Evolutionary conservation across 768 basidiomycete species (phyloP).

Genomic region (Rhodotorula diobovata): DNA sequence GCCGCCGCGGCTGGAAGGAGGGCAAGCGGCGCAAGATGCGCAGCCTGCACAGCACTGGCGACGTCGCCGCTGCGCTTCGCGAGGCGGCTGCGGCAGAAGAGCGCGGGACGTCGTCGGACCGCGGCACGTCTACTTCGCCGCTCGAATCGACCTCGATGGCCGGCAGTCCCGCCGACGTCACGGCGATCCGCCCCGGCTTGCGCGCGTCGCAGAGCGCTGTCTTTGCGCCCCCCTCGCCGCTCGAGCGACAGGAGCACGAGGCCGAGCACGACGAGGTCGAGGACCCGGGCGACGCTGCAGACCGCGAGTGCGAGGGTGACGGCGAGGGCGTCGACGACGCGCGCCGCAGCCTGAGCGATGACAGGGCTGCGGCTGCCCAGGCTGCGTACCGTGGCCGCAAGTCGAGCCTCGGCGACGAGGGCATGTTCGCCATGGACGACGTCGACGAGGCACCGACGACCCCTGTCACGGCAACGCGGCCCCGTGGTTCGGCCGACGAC

Average conservation of each 20-base stretch:
- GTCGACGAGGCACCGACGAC: conserved; percentile 11
- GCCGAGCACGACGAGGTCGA: background rate
- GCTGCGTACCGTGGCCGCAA: background rate
- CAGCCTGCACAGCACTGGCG: conserved; percentile 10
- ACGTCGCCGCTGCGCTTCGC: background rate
- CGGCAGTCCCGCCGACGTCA: background rate
- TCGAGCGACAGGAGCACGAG: background rate
- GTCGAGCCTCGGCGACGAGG: conserved; percentile 6
- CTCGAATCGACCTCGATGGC: background rate
- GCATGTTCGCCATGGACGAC: conserved; percentile 40
- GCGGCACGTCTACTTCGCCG: background rate
- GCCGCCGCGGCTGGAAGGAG: conserved; percentile 48
- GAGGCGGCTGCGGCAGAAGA: background rate
- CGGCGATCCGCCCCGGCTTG: conserved; percentile 6
- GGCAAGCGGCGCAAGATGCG: conserved; percentile 21
- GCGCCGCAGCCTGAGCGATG: conserved; percentile 3
- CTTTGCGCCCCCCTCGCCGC: background rate
- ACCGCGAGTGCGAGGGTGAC: background rate
- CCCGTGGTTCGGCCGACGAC: background rate
- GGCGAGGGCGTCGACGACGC: background rate
- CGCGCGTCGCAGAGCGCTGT: conserved; percentile 20
- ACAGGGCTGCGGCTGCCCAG: too few relatives aligned
- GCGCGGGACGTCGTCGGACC: conserved; percentile 3
- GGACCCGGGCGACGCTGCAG: background rate
- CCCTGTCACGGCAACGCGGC: background rate